These are phyloP conservation scores for Haematococcus lacustris DNA, from an alignment of 139 green algal species.

Conservation along the genomic window DNA sequence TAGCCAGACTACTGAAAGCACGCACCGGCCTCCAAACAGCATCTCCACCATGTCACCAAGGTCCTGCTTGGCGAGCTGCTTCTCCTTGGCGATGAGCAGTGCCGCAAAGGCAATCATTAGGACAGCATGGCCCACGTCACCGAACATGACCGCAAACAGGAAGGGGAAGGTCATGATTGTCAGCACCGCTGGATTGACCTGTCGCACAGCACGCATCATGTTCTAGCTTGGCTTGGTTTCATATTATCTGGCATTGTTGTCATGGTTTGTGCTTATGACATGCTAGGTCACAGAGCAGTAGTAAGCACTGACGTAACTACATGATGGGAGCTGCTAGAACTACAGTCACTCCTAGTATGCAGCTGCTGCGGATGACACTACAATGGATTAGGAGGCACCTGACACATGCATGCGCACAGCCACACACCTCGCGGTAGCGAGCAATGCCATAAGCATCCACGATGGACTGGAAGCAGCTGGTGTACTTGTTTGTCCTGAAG, in stretches of 20 bases:
- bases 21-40: slow-evolving; percentile 17
- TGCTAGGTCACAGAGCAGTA: no score
- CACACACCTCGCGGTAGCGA: slow-evolving; percentile 71
- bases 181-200: slow-evolving; percentile 83
- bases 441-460: slow-evolving; percentile 92
- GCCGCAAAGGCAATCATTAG: slow-evolving; percentile 67
- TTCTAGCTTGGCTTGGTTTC: no score
- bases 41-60: slow-evolving; percentile 19
- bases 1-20: no score
- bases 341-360: no score
- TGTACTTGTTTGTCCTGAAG: slow-evolving; percentile 82
- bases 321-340: no score
- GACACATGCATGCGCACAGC: no score
- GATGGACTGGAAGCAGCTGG: slow-evolving; percentile 79
- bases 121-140: slow-evolving; percentile 82
- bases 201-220: no score
- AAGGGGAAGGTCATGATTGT: slow-evolving; percentile 97
- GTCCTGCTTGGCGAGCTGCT: slow-evolving; percentile 45
- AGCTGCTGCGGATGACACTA: no score
- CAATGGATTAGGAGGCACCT: no score
- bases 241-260: no score
- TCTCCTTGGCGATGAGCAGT: slow-evolving; percentile 48
- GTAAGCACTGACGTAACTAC: no score
- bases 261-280: no score
- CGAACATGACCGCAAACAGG: slow-evolving; percentile 98